A percentile compares a stretch with the other conserved stretches of the same genome.
These are phyloP conservation scores for Xylariaceae sp. DNA, from an alignment of 2,329 filamentous ascomycete species.

Conservation along the genomic window DNA sequence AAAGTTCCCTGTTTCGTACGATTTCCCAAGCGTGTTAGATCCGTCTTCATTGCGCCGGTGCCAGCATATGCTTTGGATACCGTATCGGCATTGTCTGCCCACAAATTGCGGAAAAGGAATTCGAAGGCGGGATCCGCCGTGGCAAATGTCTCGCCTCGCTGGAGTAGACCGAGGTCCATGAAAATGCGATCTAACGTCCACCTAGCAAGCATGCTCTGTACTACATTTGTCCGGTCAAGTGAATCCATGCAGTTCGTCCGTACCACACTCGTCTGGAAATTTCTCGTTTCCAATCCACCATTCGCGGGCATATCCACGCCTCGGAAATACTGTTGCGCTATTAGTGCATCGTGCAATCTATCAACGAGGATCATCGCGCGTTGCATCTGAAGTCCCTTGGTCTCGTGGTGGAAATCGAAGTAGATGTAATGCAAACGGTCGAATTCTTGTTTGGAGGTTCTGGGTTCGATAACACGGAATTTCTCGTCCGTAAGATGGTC, in stretches of 20 bases:
- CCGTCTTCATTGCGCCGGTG: slow-evolving; percentile 95
- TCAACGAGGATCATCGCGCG: slow-evolving; percentile 84
- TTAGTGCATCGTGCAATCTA: slow-evolving; percentile 69
- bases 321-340: slow-evolving; percentile 85
- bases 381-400: slow-evolving; percentile 91
- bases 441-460: slow-evolving; percentile 54
- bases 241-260: slow-evolving; percentile 99
- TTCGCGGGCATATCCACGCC: slow-evolving; percentile 79
- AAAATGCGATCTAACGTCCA: slow-evolving; percentile 87
- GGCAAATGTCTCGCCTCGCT: slow-evolving; percentile 70
- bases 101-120: slow-evolving; percentile 89
- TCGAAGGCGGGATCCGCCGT: slow-evolving; percentile 78
- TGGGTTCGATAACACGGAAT: slow-evolving; percentile 71
- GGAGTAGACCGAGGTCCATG: slow-evolving; percentile 74
- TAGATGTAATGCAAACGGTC: slow-evolving; percentile 94
- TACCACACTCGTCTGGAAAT: slow-evolving; percentile 81
- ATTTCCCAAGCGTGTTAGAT: slow-evolving; percentile 90
- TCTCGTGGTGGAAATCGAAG: slow-evolving; percentile 98
- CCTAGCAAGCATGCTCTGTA: slow-evolving; percentile 93
- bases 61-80: slow-evolving; percentile 91
- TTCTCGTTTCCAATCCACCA: slow-evolving; percentile 73
- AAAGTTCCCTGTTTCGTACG: slow-evolving; percentile 80
- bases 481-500: slow-evolving; percentile 71
- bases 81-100: slow-evolving; percentile 97
- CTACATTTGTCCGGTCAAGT: slow-evolving; percentile 93